phyloP scores from a whole-genome alignment of 1,139 yeast genomes.

The Hemisphaericaspora xylanilytica region DNA sequence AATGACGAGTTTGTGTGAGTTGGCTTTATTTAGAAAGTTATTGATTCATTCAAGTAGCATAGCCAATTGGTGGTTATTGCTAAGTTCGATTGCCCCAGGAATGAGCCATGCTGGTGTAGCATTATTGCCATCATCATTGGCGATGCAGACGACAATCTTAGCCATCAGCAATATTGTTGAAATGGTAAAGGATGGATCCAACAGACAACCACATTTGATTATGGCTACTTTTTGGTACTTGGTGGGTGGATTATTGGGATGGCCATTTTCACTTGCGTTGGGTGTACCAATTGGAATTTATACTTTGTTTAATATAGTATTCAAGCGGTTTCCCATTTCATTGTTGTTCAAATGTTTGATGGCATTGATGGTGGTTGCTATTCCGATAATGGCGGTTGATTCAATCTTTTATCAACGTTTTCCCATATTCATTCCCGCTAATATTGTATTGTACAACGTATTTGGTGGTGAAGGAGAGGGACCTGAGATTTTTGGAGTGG shows the following conservation, averaged over 20 bases:
- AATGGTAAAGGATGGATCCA: slow-evolving; percentile 10
- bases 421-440: slow-evolving; percentile 69
- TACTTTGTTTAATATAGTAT: slow-evolving; percentile 17
- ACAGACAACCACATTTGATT: slow-evolving; percentile 13
- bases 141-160: slow-evolving; percentile 62
- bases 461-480: slow-evolving; percentile 71
- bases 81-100: slow-evolving; percentile 54
- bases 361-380: slow-evolving; percentile 28
- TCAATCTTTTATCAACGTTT: slow-evolving; percentile 58
- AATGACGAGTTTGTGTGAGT: slow-evolving; percentile 54
- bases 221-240: slow-evolving; percentile 50
- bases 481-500: slow-evolving; percentile 89
- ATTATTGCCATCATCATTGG: slow-evolving; percentile 81
- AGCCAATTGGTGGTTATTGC: slow-evolving; percentile 58
- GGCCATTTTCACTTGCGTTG: slow-evolving; percentile 83
- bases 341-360: slow-evolving; percentile 19
- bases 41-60: slow-evolving; percentile 34
- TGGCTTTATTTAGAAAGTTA: slow-evolving; percentile 46
- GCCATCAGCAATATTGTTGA: slow-evolving; percentile 45
- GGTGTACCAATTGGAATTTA: slow-evolving; percentile 57
- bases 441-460: slow-evolving; percentile 82
- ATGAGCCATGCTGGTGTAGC: slow-evolving; percentile 86
- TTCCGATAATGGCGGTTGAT: slow-evolving; percentile 49
- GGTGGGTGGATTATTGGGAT: slow-evolving; percentile 77
- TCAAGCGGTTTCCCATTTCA: slow-evolving; percentile 1